These are phyloP conservation scores for Ceratocystis variospora DNA, from an alignment of 2,329 filamentous ascomycete genomes.

Conservation along the genomic window DNA sequence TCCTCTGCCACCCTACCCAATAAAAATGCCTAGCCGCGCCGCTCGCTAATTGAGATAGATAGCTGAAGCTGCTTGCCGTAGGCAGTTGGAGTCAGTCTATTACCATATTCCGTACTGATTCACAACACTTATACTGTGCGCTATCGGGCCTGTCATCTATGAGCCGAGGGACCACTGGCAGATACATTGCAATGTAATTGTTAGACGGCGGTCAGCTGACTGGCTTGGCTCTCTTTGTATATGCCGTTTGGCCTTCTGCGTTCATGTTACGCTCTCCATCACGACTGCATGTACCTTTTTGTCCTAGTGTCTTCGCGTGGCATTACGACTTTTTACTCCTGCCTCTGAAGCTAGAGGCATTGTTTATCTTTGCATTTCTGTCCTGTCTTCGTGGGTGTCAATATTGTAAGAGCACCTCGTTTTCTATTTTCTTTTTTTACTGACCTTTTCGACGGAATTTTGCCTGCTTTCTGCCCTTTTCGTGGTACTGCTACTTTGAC, in stretches of 20 bases:
- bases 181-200: too few relatives aligned
- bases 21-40: not conserved
- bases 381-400: not conserved
- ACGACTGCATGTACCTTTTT: not conserved
- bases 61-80: not conserved
- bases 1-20: not conserved
- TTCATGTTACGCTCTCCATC: conserved; percentile 3
- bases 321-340: not conserved
- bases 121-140: too few relatives aligned
- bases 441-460: not conserved
- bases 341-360: not conserved
- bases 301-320: not conserved
- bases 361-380: not conserved
- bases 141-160: too few relatives aligned
- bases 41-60: not conserved
- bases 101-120: not conserved
- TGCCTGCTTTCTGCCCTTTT: not conserved
- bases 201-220: not conserved
- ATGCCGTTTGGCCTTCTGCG: conserved; percentile 4
- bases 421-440: too few relatives aligned
- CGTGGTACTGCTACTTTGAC: not conserved
- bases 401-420: not conserved
- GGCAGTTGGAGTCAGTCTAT: not conserved
- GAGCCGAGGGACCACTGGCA: too few relatives aligned
- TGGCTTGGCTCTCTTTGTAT: not conserved